Evolutionary conservation across 495 filamentous ascomycete genomes (phyloP).

Genomic region (Glutinoglossum americanum): DNA sequence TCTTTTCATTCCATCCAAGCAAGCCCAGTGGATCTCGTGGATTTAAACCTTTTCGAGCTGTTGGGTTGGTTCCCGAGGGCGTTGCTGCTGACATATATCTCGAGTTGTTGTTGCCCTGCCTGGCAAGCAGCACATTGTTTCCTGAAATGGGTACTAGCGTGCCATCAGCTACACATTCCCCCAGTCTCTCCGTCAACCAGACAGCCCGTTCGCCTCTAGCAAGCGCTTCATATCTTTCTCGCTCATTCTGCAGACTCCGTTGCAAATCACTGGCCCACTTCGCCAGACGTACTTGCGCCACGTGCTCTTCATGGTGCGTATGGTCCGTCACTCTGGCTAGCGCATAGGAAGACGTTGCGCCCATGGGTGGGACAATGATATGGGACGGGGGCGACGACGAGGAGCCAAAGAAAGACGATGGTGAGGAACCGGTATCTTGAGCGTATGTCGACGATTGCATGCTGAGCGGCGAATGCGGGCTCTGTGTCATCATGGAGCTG

Average conservation of each 20-base stretch:
- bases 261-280: conserved; percentile 88
- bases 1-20: conserved; percentile 43
- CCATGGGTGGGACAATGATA: conserved; percentile 13
- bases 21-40: conserved; percentile 54
- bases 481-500: conserved; percentile 1
- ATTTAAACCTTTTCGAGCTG: conserved; percentile 6
- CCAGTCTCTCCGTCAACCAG: conserved; percentile 58
- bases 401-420: conserved; percentile 6
- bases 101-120: background rate
- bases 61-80: background rate
- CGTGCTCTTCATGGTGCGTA: conserved; percentile 44
- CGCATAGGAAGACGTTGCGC: conserved; percentile 34
- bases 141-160: conserved; percentile 31
- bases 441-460: conserved; percentile 1
- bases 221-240: conserved; percentile 49
- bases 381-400: conserved; percentile 11
- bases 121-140: conserved; percentile 11
- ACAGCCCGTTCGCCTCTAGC: conserved; percentile 49
- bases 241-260: conserved; percentile 59
- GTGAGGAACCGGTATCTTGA: background rate
- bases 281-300: conserved; percentile 61
- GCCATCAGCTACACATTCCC: conserved; percentile 54
- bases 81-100: background rate
- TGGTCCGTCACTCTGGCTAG: conserved; percentile 51
- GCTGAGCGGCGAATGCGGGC: conserved; percentile 5